Base-by-base conservation (phyloP, 148 eudicot genomes). In the Heliamphora exappendiculata region DNA sequence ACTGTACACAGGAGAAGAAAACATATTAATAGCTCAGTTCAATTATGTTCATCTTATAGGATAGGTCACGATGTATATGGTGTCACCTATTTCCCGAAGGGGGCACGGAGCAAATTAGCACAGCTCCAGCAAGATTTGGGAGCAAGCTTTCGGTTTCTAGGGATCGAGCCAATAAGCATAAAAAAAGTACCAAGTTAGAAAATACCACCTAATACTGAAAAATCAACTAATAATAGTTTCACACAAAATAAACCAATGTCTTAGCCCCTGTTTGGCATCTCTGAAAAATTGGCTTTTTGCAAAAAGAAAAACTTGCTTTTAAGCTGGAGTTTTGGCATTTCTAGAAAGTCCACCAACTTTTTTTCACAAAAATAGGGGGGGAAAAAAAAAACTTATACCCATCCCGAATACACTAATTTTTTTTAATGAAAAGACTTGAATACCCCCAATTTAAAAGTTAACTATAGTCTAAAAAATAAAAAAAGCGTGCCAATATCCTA, bases 21-120 rank as follows among this genome's bases (percentile, higher is more conserved):
- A 50, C 26, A 55, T 34, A 44, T 83, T 41, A n/a, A n/a, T n/a
- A 77, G 78, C 26, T 17, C 50, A 37, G 26, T 24, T 44, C n/a
- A 42, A 47, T 7, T 24, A 47, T 47, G 67, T 51, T 37, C 45
- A n/a, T 51, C 22, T 26, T 31, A 26, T 57, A 59, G 31, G 47
- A 36, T 22, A 75, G 54, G 17, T 28, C 47, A 16, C 74, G 26
- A 16, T 7, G n/a, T 17, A 77, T 36, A 63, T 45, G 74, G 39
- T 80, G 70, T 81, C 82, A 93, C 98, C 98, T 91, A 75, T 93
- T 93, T 77, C 98, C 98, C 19, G 96, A 87, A 67, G 98, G 98
- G 66, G 96, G 96, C 70, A 93, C 98, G 37, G 98, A 88, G 84
- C 98, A 93, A 76, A 88, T 81, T 71, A 93, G 93, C 74, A 91